A percentile compares a stretch with the other conserved stretches of the same genome.
phyloP scores from a whole-genome alignment of 805 yeast genomes.

The Candida qinlingensis region DNA sequence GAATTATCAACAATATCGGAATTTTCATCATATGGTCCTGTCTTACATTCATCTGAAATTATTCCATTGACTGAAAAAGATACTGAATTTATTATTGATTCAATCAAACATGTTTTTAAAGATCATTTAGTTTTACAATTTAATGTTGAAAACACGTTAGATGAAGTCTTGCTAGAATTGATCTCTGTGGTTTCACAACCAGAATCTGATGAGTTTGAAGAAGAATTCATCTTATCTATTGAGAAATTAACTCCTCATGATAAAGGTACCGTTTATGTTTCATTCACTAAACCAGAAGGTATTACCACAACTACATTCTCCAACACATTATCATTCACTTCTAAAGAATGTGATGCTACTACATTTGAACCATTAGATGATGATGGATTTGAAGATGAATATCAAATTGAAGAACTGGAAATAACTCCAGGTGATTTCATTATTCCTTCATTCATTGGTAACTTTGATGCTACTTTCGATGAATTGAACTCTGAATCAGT shows the following conservation, averaged over 20 bases:
- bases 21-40: conserved; percentile 64
- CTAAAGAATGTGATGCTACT: conserved; percentile 73
- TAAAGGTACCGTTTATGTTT: conserved; percentile 73
- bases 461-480: conserved; percentile 70
- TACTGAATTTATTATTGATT: conserved; percentile 86
- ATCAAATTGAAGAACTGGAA: conserved; percentile 77
- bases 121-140: conserved; percentile 73
- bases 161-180: conserved; percentile 69
- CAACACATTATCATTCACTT: conserved; percentile 65
- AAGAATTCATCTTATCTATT: conserved; percentile 71
- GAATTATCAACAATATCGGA: conserved; percentile 70
- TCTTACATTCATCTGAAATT: conserved; percentile 63
- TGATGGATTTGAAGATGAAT: conserved; percentile 89
- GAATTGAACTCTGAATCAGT: conserved; percentile 58
- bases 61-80: conserved; percentile 82
- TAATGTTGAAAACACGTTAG: conserved; percentile 78
- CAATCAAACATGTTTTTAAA: conserved; percentile 77
- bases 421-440: conserved; percentile 79
- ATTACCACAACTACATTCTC: conserved; percentile 48
- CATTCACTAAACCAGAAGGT: conserved; percentile 56
- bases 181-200: conserved; percentile 68
- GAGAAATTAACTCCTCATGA: conserved; percentile 66
- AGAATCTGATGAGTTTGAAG: conserved; percentile 42
- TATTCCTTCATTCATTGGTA: conserved; percentile 69
- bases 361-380: conserved; percentile 61